Percentiles rank a stretch among this genome's conserved stretches.
phyloP scores from a whole-genome alignment of 1,284 basidiomycete species.

The Earliella scabrosa region DNA sequence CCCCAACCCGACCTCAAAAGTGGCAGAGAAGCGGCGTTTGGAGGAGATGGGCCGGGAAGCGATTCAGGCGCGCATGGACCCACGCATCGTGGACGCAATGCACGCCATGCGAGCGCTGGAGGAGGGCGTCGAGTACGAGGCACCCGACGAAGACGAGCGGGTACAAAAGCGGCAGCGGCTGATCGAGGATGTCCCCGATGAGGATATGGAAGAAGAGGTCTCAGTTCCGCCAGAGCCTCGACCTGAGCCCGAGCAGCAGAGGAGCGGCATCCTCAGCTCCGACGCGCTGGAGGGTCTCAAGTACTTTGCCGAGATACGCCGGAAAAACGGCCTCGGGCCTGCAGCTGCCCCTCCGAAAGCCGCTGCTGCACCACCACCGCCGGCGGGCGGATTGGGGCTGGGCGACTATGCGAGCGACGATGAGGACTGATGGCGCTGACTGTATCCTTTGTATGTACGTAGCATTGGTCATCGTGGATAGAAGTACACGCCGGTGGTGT shows the following conservation, averaged over 20 bases:
- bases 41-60: conserved; percentile 85
- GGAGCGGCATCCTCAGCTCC: conserved; percentile 66
- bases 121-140: conserved; percentile 69
- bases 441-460: conserved; percentile 13
- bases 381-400: conserved; percentile 53
- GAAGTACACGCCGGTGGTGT: conserved; percentile 16
- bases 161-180: conserved; percentile 39
- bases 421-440: conserved; percentile 47
- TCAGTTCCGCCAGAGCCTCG: conserved; percentile 27
- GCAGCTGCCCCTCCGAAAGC: conserved; percentile 31
- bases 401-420: conserved; percentile 81
- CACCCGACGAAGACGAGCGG: conserved; percentile 38
- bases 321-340: conserved; percentile 48
- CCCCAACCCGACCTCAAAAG: conserved; percentile 89
- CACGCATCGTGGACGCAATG: conserved; percentile 86
- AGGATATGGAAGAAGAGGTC: conserved; percentile 44
- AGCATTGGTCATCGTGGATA: conserved; percentile 20
- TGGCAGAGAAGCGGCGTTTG: conserved; percentile 81
- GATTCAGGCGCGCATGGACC: conserved; percentile 84
- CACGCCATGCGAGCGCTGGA: conserved; percentile 82
- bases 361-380: conserved; percentile 36
- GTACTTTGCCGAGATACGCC: conserved; percentile 83
- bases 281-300: conserved; percentile 87
- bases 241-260: conserved; percentile 29
- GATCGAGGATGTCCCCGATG: conserved; percentile 34